Percentiles rank a stretch among this genome's conserved stretches.
These are phyloP conservation scores for Erucastrum elatum DNA, from an alignment of 345 rosid species.

Conservation along the genomic window DNA sequence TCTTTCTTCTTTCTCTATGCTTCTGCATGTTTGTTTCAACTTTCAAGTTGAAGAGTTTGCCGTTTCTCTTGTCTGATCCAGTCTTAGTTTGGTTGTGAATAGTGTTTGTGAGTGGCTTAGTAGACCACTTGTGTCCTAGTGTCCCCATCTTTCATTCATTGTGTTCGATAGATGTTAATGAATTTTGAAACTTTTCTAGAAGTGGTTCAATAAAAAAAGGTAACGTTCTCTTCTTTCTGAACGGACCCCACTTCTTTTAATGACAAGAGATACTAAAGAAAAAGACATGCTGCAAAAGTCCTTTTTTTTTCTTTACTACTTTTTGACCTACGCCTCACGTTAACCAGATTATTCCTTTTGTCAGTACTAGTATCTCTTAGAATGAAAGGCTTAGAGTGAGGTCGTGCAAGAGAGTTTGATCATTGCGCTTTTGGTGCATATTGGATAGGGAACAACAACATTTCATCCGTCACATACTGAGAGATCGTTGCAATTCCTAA, in stretches of 20 bases:
- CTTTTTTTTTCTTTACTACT: constrained; percentile 20
- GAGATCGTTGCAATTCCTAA: background rate
- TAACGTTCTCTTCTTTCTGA: constrained; percentile 13
- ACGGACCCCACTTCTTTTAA: constrained; percentile 29
- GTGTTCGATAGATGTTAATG: constrained; percentile 18
- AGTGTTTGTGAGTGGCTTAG: background rate
- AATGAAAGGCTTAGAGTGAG: background rate
- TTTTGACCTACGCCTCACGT: constrained; percentile 1
- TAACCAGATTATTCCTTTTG: constrained; percentile 28
- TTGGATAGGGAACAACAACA: background rate
- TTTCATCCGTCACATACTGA: background rate
- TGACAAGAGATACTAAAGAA: constrained; percentile 28
- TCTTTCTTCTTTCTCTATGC: background rate
- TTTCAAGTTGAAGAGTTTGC: too few species aligned
- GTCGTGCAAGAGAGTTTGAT: background rate
- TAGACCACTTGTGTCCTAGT: constrained; percentile 11
- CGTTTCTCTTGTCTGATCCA: too few species aligned
- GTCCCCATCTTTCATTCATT: constrained; percentile 21
- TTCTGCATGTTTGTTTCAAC: background rate
- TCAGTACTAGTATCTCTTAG: constrained; percentile 22
- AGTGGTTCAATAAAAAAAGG: background rate
- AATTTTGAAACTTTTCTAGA: background rate
- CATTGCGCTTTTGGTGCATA: background rate
- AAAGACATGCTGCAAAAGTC: constrained; percentile 29
- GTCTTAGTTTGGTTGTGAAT: background rate